Conservation (phyloP, 179 eudicot genomes). For the Spergularia azorica region DNA sequence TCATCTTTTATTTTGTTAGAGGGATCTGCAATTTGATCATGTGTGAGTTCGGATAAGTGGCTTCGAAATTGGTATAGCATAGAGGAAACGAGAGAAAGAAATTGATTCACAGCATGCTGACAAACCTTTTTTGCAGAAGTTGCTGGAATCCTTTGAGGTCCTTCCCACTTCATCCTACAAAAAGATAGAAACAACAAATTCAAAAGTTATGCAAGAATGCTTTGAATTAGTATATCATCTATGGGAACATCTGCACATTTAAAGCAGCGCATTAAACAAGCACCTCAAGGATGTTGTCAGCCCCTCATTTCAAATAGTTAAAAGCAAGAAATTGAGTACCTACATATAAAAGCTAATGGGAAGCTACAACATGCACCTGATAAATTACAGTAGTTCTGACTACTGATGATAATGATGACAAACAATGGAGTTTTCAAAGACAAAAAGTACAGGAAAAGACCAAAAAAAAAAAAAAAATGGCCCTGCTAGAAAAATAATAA, state of each 20-base stretch:
- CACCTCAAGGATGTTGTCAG: not conserved
- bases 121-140: slow-evolving; percentile 43
- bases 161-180: slow-evolving; percentile 42
- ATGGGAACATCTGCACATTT: not conserved
- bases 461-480: no score
- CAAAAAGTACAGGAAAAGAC: not conserved
- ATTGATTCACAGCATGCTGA: not conserved
- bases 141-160: slow-evolving; percentile 23
- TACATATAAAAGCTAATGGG: not conserved
- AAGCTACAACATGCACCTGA: not conserved
- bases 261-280: not conserved
- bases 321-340: not conserved
- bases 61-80: slow-evolving; percentile 24
- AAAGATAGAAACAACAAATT: not conserved
- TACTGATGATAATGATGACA: not conserved
- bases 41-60: slow-evolving; percentile 19
- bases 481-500: not conserved
- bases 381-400: not conserved
- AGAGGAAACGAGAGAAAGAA: not conserved
- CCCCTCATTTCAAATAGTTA: not conserved
- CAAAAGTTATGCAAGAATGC: slow-evolving; percentile 4
- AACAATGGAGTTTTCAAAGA: not conserved
- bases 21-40: slow-evolving; percentile 26
- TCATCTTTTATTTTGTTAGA: slow-evolving; percentile 19
- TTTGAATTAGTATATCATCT: not conserved